Evolutionary conservation across 148 eudicot species (phyloP).

Genomic region (Fagopyrum tataricum): DNA sequence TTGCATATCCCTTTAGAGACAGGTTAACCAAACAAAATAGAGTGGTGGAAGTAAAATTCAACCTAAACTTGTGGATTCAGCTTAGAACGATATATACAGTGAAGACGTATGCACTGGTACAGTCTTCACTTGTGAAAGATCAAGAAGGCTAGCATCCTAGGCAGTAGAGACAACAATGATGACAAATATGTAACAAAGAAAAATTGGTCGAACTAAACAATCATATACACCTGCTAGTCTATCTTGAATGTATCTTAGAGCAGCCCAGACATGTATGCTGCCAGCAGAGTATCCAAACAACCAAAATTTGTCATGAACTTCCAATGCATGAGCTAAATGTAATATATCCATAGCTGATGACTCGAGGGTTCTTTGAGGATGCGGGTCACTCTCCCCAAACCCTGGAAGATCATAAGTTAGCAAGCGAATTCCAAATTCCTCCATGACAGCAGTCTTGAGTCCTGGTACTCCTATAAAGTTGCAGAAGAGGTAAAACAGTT

Average conservation of each 20-base stretch:
- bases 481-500: no score
- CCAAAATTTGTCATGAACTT: constrained; percentile 58
- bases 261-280: constrained; percentile 76
- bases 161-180: not conserved
- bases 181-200: not conserved
- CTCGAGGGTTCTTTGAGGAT: constrained; percentile 54
- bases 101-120: not conserved
- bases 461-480: no score
- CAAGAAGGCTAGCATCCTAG: not conserved
- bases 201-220: not conserved
- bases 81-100: not conserved
- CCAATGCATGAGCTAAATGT: constrained; percentile 48
- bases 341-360: constrained; percentile 65
- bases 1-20: not conserved
- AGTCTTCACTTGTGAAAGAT: not conserved
- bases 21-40: not conserved
- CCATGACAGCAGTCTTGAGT: constrained; percentile 18
- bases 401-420: constrained; percentile 75
- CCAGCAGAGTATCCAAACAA: constrained; percentile 51
- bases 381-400: constrained; percentile 79
- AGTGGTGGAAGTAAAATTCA: not conserved
- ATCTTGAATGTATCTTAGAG: constrained; percentile 63
- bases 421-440: constrained; percentile 59
- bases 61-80: not conserved
- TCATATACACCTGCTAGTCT: constrained; percentile 52